Evolutionary conservation across 257 asterid genomes (phyloP), one percentile per base, ranked within the genome.

Genomic region (Handroanthus guayacan): DNA sequence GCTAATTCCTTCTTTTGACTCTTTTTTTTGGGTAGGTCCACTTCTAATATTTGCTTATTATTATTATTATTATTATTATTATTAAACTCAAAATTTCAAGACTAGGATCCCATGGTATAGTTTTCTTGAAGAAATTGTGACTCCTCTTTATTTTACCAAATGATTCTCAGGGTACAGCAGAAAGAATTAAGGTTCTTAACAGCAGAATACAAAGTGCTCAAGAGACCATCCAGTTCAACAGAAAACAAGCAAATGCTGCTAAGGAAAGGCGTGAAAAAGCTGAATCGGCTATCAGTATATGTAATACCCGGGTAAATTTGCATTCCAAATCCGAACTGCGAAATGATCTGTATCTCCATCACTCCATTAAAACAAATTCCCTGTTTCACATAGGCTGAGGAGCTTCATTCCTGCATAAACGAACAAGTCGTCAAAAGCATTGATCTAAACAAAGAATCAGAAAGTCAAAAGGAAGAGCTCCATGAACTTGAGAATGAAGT

Each of bases 191-290:
- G 75, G 60, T 64, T 78, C 76, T 88, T 48, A 73, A 84, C 72
- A 37, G 71, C 38, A 82, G 77, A 71, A 81, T 85, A 12, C 62
- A 64, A 43, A 74, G 74, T 11, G 86, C 81, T 54, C 80, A 67
- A 74, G 83, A 84, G 38, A 62, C 81, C n/a, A 83, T 86, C 72
- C 76, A 71, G 58, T 52, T 65, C 52, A 77, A 80, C 78, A 86
- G 54, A 75, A 72, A 82, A 71, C 86, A 79, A 78, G 83, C 82
- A 47, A 80, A 55, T 56, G 60, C 20, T 1, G 75, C 86, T 34
- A 76, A 74, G 45, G 86, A 82, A 77, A 81, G 89, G 80, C 78
- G 78, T 20, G 76, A 76, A 64, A 91, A 84, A 52, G 92, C 96
- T 1, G 73, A 81, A 77, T 77, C 94, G 89, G 90, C 87, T 6